Evolutionary conservation across 2,329 filamentous ascomycete genomes (phyloP), one percentile per base, ranked within the genome.

Genomic region (Alternaria rosae): DNA sequence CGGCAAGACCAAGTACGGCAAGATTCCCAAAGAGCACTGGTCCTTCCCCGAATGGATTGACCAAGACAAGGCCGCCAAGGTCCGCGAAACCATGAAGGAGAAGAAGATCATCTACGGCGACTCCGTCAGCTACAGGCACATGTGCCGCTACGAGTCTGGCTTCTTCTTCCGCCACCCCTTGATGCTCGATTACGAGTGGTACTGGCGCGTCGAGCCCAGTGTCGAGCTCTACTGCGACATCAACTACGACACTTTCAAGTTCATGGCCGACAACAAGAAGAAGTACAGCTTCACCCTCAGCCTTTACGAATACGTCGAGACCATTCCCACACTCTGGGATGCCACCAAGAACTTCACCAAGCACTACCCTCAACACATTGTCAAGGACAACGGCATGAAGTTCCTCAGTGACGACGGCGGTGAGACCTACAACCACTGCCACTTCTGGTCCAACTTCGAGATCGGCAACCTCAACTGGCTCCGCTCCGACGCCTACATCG

Each of bases 371-470:
- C 91, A 99, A 82, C 92, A 99, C 79, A 88, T 99, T 76, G 87
- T 85, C 13, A 83, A 91, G 71, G 91, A 88, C 72, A 99, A 99
- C 83, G 92, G 91, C 1, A 91, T 99, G 90, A 87, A 85, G 6
- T 98, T 97, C 82, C 83, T 99, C 73, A 97, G 92, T 77, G 93
- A 97, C 71, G 94, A 99, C 71, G 89, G 88, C 55, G 95, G 96
- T 63, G 89, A 95, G 62, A 93, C 88, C 7, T 99, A 98, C 85
- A 99, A 98, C 84, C 89, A 94, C 79, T 99, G 95, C 84, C 95
- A 99, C 80, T 97, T 99, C 80, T 99, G 95, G 95, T 98, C 94
- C 76, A 99, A 99, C 85, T 99, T 99, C 71, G 95, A 99, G 80
- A 91, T 99, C 70, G 95, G 94, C 68, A 96, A 91, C 81, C 86